phyloP scores from a whole-genome alignment of 1,284 basidiomycete genomes.

The Meira nashicola region DNA sequence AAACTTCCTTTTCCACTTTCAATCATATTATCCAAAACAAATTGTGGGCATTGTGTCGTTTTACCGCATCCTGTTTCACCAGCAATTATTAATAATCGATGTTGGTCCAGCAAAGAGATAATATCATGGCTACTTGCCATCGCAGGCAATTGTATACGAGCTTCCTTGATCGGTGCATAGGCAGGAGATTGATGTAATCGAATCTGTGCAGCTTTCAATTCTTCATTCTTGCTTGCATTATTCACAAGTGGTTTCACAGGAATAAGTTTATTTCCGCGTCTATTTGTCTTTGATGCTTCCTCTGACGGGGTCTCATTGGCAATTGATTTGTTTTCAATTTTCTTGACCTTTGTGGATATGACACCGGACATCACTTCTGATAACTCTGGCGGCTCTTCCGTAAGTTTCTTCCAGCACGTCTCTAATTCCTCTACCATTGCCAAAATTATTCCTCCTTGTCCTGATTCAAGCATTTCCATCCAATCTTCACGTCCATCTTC shows the following conservation, averaged over 20 bases:
- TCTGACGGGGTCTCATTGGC: neutral
- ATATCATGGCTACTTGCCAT: conserved; percentile 74
- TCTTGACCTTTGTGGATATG: conserved; percentile 11
- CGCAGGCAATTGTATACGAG: conserved; percentile 64
- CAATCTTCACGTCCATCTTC: conserved; percentile 56
- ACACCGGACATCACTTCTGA: conserved; percentile 39
- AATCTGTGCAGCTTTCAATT: conserved; percentile 62
- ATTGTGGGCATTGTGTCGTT: conserved; percentile 76
- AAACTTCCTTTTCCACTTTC: conserved; percentile 62
- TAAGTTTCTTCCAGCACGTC: conserved; percentile 29
- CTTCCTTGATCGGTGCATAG: conserved; percentile 63
- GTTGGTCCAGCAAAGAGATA: conserved; percentile 22
- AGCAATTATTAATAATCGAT: conserved; percentile 31
- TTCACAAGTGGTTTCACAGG: conserved; percentile 51
- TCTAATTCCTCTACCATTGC: conserved; percentile 72
- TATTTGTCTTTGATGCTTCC: neutral
- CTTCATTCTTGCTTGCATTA: conserved; percentile 58
- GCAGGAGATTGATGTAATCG: conserved; percentile 72
- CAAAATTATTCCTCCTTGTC: conserved; percentile 69
- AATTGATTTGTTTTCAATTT: neutral
- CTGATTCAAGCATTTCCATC: conserved; percentile 61
- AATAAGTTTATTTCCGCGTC: neutral
- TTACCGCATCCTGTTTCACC: conserved; percentile 73
- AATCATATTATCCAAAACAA: conserved; percentile 70
- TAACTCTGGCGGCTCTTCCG: conserved; percentile 49